These are phyloP conservation scores for Cyberlindnera bimundalis DNA, from an alignment of 805 yeast genomes.

Conservation along the genomic window DNA sequence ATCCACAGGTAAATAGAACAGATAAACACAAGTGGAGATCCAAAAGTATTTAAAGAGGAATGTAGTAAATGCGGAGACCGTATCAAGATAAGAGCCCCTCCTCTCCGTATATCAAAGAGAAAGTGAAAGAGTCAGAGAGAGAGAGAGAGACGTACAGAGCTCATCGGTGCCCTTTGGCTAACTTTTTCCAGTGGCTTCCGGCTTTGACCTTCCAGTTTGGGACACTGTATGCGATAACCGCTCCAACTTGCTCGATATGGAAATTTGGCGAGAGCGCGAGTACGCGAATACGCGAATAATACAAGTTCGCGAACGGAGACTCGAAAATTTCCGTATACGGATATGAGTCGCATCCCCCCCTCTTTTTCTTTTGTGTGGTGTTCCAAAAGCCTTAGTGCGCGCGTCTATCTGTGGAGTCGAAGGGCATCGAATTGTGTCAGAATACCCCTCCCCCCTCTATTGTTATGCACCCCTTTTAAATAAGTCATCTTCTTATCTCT, in stretches of 20 bases:
- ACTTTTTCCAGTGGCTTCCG: neutral
- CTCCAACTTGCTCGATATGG: no score
- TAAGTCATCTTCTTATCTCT: neutral
- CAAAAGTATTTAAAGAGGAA: no score
- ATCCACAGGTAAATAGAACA: neutral
- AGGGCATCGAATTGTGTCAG: neutral
- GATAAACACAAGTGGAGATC: neutral
- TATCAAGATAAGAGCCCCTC: neutral
- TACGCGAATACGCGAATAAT: no score
- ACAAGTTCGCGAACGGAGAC: no score
- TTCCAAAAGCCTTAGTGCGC: no score
- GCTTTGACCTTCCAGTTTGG: neutral
- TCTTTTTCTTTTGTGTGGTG: no score
- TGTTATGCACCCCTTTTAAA: neutral
- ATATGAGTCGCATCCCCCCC: no score
- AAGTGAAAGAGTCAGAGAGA: neutral
- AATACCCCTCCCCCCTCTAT: neutral
- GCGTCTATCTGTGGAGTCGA: no score
- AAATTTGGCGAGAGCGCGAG: no score
- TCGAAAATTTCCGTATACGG: no score
- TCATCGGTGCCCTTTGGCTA: no score
- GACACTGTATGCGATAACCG: neutral
- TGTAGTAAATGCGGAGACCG: neutral
- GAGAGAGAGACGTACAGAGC: neutral
- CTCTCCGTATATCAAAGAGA: neutral